These are phyloP conservation scores for Polyporus tsugae DNA, from an alignment of 1,284 basidiomycete species.

Conservation along the genomic window DNA sequence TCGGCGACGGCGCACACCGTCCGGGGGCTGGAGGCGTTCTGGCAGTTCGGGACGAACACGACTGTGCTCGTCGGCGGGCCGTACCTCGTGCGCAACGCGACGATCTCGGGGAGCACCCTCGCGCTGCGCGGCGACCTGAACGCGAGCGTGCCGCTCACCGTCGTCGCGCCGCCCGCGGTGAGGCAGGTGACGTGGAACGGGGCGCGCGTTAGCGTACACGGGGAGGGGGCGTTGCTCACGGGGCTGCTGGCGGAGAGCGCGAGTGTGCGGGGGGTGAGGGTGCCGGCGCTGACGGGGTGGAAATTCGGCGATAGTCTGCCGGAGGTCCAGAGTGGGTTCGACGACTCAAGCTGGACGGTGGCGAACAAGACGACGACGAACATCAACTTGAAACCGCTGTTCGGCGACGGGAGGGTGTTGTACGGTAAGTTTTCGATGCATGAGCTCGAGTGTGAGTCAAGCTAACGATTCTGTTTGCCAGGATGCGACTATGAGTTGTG, in stretches of 20 bases:
- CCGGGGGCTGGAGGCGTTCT: conserved; percentile 50
- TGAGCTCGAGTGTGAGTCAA: not conserved
- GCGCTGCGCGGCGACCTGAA: conserved; percentile 59
- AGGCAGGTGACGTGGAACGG: conserved; percentile 77
- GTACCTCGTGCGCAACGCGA: conserved; percentile 62
- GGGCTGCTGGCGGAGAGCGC: conserved; percentile 36
- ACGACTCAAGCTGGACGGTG: conserved; percentile 67
- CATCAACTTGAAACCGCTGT: conserved; percentile 71
- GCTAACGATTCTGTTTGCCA: conserved; percentile 14
- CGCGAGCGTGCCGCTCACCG: conserved; percentile 48
- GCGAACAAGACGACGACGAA: conserved; percentile 78
- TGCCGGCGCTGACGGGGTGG: conserved; percentile 64
- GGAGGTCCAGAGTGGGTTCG: conserved; percentile 63
- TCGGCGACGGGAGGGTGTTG: conserved; percentile 77
- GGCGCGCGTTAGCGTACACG: conserved; percentile 49
- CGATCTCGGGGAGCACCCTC: conserved; percentile 46
- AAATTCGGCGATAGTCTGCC: conserved; percentile 77
- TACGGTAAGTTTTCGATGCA: conserved; percentile 51
- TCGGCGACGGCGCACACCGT: conserved; percentile 30
- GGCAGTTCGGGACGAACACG: conserved; percentile 59
- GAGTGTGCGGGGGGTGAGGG: conserved; percentile 32
- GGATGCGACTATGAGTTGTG: conserved; percentile 85
- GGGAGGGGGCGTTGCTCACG: conserved; percentile 32
- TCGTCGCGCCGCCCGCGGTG: conserved; percentile 62
- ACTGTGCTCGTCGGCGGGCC: conserved; percentile 64